These are phyloP conservation scores for Aureobasidium sp. DNA, from an alignment of 2,329 filamentous ascomycete genomes.

Conservation along the genomic window DNA sequence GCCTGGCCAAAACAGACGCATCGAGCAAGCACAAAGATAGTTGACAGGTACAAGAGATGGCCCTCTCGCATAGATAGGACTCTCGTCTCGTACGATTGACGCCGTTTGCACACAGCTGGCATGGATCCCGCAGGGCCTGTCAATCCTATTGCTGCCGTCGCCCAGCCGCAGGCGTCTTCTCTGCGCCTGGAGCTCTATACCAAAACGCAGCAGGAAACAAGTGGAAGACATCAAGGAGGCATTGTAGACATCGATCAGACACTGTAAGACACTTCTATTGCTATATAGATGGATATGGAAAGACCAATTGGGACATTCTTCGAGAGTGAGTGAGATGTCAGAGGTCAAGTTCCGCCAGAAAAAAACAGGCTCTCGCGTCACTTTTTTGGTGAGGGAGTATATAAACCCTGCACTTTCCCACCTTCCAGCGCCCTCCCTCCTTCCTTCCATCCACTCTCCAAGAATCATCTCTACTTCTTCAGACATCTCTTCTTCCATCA, in stretches of 20 bases:
- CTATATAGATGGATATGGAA: neutral
- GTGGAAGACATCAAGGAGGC: neutral
- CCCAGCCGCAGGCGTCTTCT: neutral
- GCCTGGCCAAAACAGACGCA: neutral
- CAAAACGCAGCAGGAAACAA: neutral
- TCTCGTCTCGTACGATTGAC: neutral
- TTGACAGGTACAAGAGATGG: neutral
- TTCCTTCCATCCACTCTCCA: neutral
- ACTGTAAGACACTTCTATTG: neutral
- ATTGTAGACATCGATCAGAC: neutral
- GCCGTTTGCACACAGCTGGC: neutral
- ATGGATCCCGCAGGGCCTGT: neutral
- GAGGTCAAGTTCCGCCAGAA: neutral
- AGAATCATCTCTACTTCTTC: neutral
- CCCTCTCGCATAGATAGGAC: neutral
- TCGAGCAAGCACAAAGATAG: neutral
- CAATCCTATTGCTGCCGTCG: neutral
- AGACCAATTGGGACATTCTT: too few relatives aligned
- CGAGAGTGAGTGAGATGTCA: neutral
- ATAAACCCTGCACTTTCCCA: neutral
- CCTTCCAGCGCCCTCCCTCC: neutral
- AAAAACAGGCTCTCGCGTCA: neutral
- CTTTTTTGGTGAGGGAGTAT: neutral
- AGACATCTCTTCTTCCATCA: neutral
- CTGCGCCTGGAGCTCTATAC: neutral